Conservation (phyloP, 148 eudicot species). For the Euryodendron excelsum region DNA sequence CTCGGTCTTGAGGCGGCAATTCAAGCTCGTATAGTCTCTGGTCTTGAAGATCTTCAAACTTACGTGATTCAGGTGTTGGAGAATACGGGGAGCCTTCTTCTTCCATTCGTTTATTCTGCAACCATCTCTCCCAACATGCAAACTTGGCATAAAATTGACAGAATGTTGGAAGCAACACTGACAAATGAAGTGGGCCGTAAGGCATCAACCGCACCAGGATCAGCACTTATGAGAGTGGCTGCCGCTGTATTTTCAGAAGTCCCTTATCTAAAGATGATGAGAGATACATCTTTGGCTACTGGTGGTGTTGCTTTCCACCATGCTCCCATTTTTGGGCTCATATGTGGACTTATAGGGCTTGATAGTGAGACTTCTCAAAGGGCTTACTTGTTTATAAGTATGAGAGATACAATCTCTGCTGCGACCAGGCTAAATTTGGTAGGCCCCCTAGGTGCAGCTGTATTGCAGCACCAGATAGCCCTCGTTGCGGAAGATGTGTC, state of each 20-base stretch:
- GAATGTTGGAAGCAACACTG: slow-evolving; percentile 60
- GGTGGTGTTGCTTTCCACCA: slow-evolving; percentile 62
- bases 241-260: slow-evolving; percentile 68
- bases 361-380: slow-evolving; percentile 53
- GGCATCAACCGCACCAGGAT: slow-evolving; percentile 86
- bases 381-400: slow-evolving; percentile 66
- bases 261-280: slow-evolving; percentile 74
- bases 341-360: slow-evolving; percentile 77
- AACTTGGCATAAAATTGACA: slow-evolving; percentile 66
- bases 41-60: slow-evolving; percentile 52
- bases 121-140: slow-evolving; percentile 38
- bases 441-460: slow-evolving; percentile 80
- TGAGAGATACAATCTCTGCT: slow-evolving; percentile 83
- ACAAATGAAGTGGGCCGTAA: slow-evolving; percentile 76
- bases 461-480: slow-evolving; percentile 67
- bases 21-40: slow-evolving; percentile 55
- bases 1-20: slow-evolving; percentile 85
- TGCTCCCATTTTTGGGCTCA: slow-evolving; percentile 81
- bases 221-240: slow-evolving; percentile 72
- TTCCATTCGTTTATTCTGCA: slow-evolving; percentile 67
- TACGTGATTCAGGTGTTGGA: slow-evolving; percentile 60
- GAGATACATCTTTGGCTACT: slow-evolving; percentile 40
- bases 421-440: slow-evolving; percentile 85
- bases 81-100: slow-evolving; percentile 73
- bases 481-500: slow-evolving; percentile 57